Evolutionary conservation across 2,329 filamentous ascomycete species (phyloP).

Genomic region (Lecanicillium sp.): DNA sequence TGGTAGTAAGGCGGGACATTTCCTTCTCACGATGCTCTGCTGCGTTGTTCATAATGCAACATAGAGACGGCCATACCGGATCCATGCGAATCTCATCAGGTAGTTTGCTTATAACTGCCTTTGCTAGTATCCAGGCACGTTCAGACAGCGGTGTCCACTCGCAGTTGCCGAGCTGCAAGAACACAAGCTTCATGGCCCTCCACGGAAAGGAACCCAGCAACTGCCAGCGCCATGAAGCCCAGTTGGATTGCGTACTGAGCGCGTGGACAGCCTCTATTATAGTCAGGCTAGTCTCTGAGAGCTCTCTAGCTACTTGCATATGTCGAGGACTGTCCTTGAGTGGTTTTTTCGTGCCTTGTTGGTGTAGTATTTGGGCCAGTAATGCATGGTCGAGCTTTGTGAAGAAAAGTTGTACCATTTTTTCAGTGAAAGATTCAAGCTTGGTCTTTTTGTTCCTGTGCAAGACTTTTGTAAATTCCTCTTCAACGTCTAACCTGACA

Average conservation of each 20-base stretch:
- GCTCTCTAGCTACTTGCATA: slow-evolving; percentile 1
- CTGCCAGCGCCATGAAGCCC: slow-evolving; percentile 21
- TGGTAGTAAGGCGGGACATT: neutral
- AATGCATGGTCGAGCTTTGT: slow-evolving; percentile 17
- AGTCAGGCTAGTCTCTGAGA: slow-evolving; percentile 9
- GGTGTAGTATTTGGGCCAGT: neutral
- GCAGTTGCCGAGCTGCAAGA: slow-evolving; percentile 13
- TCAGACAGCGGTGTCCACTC: slow-evolving; percentile 16
- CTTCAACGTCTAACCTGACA: slow-evolving; percentile 9
- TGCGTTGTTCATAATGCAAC: neutral
- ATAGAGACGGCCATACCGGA: slow-evolving; percentile 12
- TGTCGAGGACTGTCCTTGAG: neutral
- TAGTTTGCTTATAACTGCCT: slow-evolving; percentile 5
- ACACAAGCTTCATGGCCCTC: slow-evolving; percentile 17
- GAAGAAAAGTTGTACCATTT: slow-evolving; percentile 17
- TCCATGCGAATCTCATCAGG: slow-evolving; percentile 9
- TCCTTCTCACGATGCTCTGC: neutral
- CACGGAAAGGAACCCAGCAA: slow-evolving; percentile 19
- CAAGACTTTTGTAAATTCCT: slow-evolving; percentile 10
- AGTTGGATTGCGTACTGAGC: slow-evolving; percentile 14
- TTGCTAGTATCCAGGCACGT: slow-evolving; percentile 13
- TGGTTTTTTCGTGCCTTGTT: slow-evolving; percentile 9
- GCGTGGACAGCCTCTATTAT: slow-evolving; percentile 14
- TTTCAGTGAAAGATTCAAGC: slow-evolving; percentile 13
- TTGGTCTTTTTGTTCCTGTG: neutral